These are phyloP conservation scores for Neofusicoccum ribis DNA, from an alignment of 2,329 filamentous ascomycete species.

Conservation along the genomic window DNA sequence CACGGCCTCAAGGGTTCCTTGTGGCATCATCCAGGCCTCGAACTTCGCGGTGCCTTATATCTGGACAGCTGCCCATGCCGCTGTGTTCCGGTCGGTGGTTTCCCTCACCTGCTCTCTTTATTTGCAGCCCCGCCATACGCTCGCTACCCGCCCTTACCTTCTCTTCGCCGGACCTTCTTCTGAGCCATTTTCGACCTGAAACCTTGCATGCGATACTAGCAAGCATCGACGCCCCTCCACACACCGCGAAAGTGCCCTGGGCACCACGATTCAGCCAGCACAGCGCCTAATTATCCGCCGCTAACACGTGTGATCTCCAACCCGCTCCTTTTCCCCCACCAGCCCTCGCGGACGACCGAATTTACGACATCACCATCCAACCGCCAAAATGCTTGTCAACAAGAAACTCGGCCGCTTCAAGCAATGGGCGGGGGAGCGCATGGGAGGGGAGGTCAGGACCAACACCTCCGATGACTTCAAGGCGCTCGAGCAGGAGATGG, in stretches of 20 bases:
- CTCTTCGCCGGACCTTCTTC: background rate
- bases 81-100: background rate
- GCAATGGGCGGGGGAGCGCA: slow-evolving; percentile 97
- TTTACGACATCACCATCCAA: background rate
- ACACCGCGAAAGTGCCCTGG: slow-evolving; percentile 13
- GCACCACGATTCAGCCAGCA: slow-evolving; percentile 16
- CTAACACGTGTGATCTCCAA: slow-evolving; percentile 15
- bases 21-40: slow-evolving; percentile 17
- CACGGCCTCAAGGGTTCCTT: slow-evolving; percentile 4
- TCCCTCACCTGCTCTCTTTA: background rate
- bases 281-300: slow-evolving; percentile 16
- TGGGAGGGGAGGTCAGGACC: slow-evolving; percentile 89
- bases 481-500: slow-evolving; percentile 85
- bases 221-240: slow-evolving; percentile 13
- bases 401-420: slow-evolving; percentile 95
- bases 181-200: slow-evolving; percentile 7
- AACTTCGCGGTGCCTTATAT: slow-evolving; percentile 10
- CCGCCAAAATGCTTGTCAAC: slow-evolving; percentile 59
- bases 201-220: slow-evolving; percentile 17
- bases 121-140: slow-evolving; percentile 10
- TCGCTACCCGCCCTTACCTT: slow-evolving; percentile 12
- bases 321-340: slow-evolving; percentile 18
- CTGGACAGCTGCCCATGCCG: slow-evolving; percentile 13
- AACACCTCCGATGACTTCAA: slow-evolving; percentile 88
- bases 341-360: background rate